Percentiles rank a stretch among this genome's conserved stretches.
Evolutionary conservation across 2,329 filamentous ascomycete genomes (phyloP).

Genomic region (Beauveria australis): DNA sequence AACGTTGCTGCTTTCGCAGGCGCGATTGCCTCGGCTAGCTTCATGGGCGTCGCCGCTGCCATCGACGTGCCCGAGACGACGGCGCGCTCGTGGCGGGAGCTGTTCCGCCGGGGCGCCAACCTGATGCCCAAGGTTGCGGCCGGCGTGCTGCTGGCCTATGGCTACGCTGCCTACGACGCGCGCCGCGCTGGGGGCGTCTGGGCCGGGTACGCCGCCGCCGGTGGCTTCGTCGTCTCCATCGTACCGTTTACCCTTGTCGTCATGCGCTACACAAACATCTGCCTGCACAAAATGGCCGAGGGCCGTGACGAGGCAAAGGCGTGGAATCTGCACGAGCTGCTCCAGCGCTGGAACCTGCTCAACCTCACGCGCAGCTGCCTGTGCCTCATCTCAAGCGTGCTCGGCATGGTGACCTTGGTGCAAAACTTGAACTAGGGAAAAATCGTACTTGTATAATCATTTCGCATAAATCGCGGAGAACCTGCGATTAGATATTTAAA

Average conservation of each 20-base stretch:
- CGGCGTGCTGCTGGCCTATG: slow-evolving; percentile 25
- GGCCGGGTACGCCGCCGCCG: slow-evolving; percentile 26
- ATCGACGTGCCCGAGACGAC: slow-evolving; percentile 22
- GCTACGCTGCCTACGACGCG: slow-evolving; percentile 28
- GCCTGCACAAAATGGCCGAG: slow-evolving; percentile 20
- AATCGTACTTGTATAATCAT: not conserved
- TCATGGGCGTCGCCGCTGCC: slow-evolving; percentile 26
- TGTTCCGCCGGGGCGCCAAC: slow-evolving; percentile 29
- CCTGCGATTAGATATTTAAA: not conserved
- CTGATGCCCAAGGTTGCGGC: slow-evolving; percentile 29
- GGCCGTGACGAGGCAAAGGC: slow-evolving; percentile 12
- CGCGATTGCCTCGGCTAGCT: slow-evolving; percentile 27
- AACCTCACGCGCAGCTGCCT: slow-evolving; percentile 25
- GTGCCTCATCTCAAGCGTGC: slow-evolving; percentile 22
- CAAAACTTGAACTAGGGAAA: not conserved
- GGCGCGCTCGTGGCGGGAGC: slow-evolving; percentile 27
- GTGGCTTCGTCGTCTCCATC: slow-evolving; percentile 26
- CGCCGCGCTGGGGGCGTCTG: slow-evolving; percentile 21
- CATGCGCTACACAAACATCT: slow-evolving; percentile 29
- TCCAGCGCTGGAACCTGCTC: slow-evolving; percentile 19
- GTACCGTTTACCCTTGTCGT: slow-evolving; percentile 31
- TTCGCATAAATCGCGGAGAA: no score
- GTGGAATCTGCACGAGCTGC: slow-evolving; percentile 13
- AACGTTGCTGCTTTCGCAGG: slow-evolving; percentile 19
- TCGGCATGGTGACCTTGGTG: slow-evolving; percentile 11